Evolutionary conservation across 768 basidiomycete species (phyloP).

Genomic region (Lentinula lateritia): DNA sequence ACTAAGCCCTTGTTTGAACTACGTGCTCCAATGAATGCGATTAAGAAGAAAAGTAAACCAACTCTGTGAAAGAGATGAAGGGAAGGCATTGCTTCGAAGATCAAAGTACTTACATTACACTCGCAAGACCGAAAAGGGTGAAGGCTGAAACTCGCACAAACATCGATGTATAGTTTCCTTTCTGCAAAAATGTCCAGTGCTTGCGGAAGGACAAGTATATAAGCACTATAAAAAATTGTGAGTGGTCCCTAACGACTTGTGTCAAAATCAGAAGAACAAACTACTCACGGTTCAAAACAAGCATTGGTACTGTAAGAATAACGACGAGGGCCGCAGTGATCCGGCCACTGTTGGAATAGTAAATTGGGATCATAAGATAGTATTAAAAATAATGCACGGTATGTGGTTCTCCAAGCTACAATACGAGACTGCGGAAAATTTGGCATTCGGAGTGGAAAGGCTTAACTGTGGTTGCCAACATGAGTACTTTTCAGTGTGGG

Average conservation of each 20-base stretch:
- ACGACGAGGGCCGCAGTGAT: background rate
- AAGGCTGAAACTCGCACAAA: slow-evolving; percentile 2
- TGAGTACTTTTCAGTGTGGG: background rate
- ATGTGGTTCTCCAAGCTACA: background rate
- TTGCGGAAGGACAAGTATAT: background rate
- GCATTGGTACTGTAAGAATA: background rate
- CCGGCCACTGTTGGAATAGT: background rate
- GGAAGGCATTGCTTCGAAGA: too few species aligned
- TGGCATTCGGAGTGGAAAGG: background rate
- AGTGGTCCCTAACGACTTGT: background rate
- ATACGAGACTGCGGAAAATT: background rate
- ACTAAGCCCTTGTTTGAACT: background rate
- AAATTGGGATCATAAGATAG: background rate
- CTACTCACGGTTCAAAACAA: background rate
- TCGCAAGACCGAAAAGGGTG: background rate
- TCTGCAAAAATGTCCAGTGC: background rate
- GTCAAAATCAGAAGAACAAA: background rate
- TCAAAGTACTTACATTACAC: background rate
- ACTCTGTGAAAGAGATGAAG: background rate
- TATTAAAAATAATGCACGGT: background rate
- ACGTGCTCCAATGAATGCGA: background rate
- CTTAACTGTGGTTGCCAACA: background rate
- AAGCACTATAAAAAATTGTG: background rate
- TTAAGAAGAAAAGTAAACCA: background rate
- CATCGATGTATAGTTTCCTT: slow-evolving; percentile 2